Evolutionary conservation across 208 protist species (phyloP).

Genomic region (Porcisia hertigi): DNA sequence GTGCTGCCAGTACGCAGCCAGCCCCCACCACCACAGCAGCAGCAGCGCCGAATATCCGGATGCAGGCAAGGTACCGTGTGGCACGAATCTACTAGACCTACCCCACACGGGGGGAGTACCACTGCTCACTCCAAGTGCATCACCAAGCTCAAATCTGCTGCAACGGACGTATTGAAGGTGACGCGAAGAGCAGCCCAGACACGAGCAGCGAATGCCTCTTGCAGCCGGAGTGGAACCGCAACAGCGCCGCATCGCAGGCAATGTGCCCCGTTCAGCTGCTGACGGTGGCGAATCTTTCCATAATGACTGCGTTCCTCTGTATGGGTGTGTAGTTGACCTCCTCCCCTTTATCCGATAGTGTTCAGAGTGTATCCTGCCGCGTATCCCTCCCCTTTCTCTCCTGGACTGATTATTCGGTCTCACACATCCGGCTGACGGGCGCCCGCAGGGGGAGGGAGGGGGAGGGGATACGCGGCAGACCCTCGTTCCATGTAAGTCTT

Average conservation of each 20-base stretch:
- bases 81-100: conserved; percentile 12
- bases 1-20: conserved; percentile 25
- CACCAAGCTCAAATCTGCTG: conserved; percentile 13
- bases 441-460: not conserved
- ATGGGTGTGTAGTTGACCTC: not conserved
- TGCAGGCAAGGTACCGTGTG: conserved; percentile 7
- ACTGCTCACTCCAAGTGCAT: conserved; percentile 13
- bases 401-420: not conserved
- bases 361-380: too few relatives aligned
- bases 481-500: too few relatives aligned
- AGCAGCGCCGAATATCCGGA: not conserved
- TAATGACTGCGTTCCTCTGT: not conserved
- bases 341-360: not conserved
- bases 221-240: not conserved
- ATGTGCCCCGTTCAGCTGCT: not conserved
- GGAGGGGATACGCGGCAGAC: not conserved
- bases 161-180: conserved; percentile 17
- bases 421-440: too few relatives aligned
- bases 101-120: conserved; percentile 18
- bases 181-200: conserved; percentile 3
- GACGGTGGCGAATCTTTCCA: not conserved
- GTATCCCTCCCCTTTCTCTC: not conserved
- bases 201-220: conserved; percentile 20
- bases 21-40: not conserved
- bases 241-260: not conserved